Evolutionary conservation across 2,329 filamentous ascomycete genomes (phyloP).

Genomic region (Epichloe coenophiala): DNA sequence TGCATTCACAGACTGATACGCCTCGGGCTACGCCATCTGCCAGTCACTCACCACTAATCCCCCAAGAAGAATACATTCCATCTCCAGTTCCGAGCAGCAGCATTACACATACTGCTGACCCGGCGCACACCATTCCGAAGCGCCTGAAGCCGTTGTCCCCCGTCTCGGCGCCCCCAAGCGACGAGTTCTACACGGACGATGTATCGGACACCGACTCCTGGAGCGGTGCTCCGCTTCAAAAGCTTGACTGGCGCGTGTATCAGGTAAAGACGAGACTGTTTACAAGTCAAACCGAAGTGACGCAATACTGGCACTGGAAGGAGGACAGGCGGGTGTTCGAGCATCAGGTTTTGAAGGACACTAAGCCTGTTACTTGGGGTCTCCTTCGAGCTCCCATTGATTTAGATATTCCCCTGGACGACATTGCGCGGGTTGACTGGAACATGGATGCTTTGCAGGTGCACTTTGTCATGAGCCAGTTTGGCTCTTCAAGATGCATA

Average conservation of each 20-base stretch:
- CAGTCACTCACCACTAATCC: constrained; percentile 15
- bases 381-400: constrained; percentile 36
- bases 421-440: constrained; percentile 33
- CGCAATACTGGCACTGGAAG: constrained; percentile 44
- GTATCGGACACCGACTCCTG: constrained; percentile 40
- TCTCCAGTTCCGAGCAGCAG: constrained; percentile 2
- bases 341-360: constrained; percentile 38
- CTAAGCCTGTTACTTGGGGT: constrained; percentile 31
- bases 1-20: constrained; percentile 16
- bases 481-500: constrained; percentile 12
- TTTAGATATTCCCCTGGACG: constrained; percentile 33
- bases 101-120: not conserved
- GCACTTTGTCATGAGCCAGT: constrained; percentile 24
- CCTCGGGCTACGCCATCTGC: constrained; percentile 15
- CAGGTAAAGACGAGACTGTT: constrained; percentile 36
- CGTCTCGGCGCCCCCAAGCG: constrained; percentile 9
- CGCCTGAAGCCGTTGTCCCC: constrained; percentile 14
- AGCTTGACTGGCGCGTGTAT: constrained; percentile 36
- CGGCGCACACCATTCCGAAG: constrained; percentile 10
- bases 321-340: constrained; percentile 29
- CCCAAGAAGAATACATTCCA: constrained; percentile 4
- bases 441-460: constrained; percentile 28
- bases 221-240: constrained; percentile 29
- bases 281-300: constrained; percentile 32
- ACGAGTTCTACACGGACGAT: constrained; percentile 31